These are phyloP conservation scores for Canna indica DNA, from an alignment of 176 grass and related monocot species.

Conservation along the genomic window DNA sequence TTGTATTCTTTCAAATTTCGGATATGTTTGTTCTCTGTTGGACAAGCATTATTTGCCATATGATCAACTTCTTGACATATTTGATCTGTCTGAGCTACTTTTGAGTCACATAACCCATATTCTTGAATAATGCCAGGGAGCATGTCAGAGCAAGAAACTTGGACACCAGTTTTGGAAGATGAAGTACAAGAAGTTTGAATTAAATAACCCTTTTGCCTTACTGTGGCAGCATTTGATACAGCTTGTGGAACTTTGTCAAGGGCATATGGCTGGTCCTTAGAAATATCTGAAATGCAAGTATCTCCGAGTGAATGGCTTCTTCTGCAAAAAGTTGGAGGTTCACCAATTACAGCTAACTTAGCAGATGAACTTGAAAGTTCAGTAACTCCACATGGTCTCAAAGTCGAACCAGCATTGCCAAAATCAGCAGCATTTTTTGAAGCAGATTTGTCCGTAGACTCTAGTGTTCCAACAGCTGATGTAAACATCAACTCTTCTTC, in stretches of 20 bases:
- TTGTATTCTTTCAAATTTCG: slow-evolving; percentile 24
- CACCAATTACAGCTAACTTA: slow-evolving; percentile 22
- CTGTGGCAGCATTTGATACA: slow-evolving; percentile 24
- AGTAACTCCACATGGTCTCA: slow-evolving; percentile 14
- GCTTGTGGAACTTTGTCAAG: slow-evolving; percentile 21
- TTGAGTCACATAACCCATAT: slow-evolving; percentile 21
- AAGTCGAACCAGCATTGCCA: slow-evolving; percentile 28
- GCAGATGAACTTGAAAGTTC: not conserved
- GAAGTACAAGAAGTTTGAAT: slow-evolving; percentile 22
- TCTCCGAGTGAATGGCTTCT: slow-evolving; percentile 14
- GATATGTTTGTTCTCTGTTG: slow-evolving; percentile 15
- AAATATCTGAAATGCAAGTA: slow-evolving; percentile 15
- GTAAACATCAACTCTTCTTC: slow-evolving; percentile 33
- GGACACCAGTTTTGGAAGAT: slow-evolving; percentile 27
- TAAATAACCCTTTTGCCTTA: slow-evolving; percentile 16
- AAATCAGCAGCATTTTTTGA: slow-evolving; percentile 15
- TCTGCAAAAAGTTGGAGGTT: slow-evolving; percentile 30
- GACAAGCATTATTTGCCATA: slow-evolving; percentile 26
- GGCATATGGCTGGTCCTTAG: slow-evolving; percentile 24
- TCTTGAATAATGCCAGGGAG: slow-evolving; percentile 20
- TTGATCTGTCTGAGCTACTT: slow-evolving; percentile 18
- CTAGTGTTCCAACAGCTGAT: slow-evolving; percentile 24
- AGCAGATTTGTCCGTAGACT: slow-evolving; percentile 19
- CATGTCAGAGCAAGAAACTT: slow-evolving; percentile 30
- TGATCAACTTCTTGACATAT: slow-evolving; percentile 1